Evolutionary conservation across 2,329 filamentous ascomycete species (phyloP), one percentile per base, ranked within the genome.

Genomic region (Pyrenochaeta sp.): DNA sequence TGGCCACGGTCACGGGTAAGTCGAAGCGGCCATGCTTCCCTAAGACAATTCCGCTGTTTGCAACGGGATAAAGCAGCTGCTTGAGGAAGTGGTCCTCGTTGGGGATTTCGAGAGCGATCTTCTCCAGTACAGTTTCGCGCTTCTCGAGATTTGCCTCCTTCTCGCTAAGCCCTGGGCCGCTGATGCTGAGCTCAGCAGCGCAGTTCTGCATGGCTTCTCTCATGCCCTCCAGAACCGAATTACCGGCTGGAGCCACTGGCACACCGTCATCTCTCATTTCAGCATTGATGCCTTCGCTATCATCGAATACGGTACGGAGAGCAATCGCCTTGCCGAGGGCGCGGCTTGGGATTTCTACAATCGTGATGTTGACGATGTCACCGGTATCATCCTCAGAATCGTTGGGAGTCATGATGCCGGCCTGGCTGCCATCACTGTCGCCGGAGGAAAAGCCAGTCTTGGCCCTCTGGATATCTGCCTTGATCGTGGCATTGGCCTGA

Each of bases 211-310:
- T 86, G 1, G 93, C 92, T 56, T 89, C 88, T 71, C 91, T 88
- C 90, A 97, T 96, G 74, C 97, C 93, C 37, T 91, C 89, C 13
- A 94, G 76, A 9, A 98, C 90, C 0, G 94, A 96, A 56, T 89
- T 90, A n/a, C 91, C 91, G 1, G 88, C 88, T 0, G 89, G 69
- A 0, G 85, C 80, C 2, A 96, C 85, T n/a, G 91, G 86, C 0
- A 99, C 86, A 9, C 95, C 95, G 66, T 99, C 95, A 61, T 94
- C 90, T 72, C 94, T 96, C 93, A 99, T 98, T 81, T 99, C 95
- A 0, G 90, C 86, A 68, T 98, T 98, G 80, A 99, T 97, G 50
- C 95, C 95, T 22, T 90, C 83, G n/a, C 84, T 87, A 69, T 98
- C 95, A 66, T 99, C 94, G 69, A 99, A 99, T 36, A 98, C 87